A percentile compares a stretch with the other conserved stretches of the same genome.
Evolutionary conservation across 1,284 basidiomycete genomes (phyloP).

Genomic region (Anthracocystis setariae): DNA sequence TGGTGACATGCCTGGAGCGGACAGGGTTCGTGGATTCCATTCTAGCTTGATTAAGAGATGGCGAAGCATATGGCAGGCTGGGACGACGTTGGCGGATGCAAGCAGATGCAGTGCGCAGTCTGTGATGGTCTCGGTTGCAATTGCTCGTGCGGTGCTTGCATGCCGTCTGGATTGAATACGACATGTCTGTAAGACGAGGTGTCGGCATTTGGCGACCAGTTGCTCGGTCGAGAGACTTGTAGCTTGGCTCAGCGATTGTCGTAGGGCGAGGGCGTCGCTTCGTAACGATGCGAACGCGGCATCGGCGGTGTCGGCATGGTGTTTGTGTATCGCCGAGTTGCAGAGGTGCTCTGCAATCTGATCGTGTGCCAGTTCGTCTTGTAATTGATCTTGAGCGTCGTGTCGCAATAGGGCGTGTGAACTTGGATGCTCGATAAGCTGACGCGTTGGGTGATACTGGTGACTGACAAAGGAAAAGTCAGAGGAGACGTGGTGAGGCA

Average conservation of each 20-base stretch:
- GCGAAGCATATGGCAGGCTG: slow-evolving; percentile 21
- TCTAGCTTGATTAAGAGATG: slow-evolving; percentile 31
- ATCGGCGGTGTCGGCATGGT: neutral
- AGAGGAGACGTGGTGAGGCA: slow-evolving; percentile 5
- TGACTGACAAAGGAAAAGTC: slow-evolving; percentile 30
- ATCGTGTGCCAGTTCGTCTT: slow-evolving; percentile 2
- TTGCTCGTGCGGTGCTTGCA: slow-evolving; percentile 9
- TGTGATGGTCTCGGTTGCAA: slow-evolving; percentile 15
- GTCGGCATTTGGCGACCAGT: slow-evolving; percentile 15
- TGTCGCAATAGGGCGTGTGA: slow-evolving; percentile 13
- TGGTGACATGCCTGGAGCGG: neutral
- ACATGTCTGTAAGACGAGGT: slow-evolving; percentile 15
- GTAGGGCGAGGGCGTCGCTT: slow-evolving; percentile 5
- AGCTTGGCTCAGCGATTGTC: slow-evolving; percentile 10
- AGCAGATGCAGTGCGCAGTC: slow-evolving; percentile 23
- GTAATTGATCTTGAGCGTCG: slow-evolving; percentile 22
- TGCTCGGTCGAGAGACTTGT: neutral
- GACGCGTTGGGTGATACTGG: slow-evolving; percentile 21
- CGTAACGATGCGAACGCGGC: slow-evolving; percentile 15
- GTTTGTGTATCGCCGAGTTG: neutral
- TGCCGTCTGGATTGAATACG: slow-evolving; percentile 10
- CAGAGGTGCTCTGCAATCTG: neutral
- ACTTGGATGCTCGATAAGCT: slow-evolving; percentile 14
- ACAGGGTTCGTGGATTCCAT: slow-evolving; percentile 16
- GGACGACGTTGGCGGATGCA: slow-evolving; percentile 14